These are phyloP conservation scores for Phytophthora litchii DNA, from an alignment of 352 stramenopile genomes.

Conservation along the genomic window DNA sequence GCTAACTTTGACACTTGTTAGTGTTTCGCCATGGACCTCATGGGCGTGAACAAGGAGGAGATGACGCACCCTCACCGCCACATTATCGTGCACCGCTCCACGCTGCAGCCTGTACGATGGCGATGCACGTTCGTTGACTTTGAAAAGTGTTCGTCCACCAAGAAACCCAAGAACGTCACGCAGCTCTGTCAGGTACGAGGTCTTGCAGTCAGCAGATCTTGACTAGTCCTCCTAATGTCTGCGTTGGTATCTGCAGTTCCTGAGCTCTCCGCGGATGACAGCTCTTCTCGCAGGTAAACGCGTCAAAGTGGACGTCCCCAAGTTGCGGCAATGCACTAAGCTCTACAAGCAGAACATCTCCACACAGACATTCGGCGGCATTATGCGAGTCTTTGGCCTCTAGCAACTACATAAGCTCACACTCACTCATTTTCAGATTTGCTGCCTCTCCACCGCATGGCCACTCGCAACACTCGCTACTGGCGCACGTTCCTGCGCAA, in stretches of 20 bases:
- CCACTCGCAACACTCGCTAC: slow-evolving; percentile 47
- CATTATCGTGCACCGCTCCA: slow-evolving; percentile 53
- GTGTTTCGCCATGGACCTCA: slow-evolving; percentile 76
- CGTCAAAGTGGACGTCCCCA: slow-evolving; percentile 43
- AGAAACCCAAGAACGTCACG: slow-evolving; percentile 81
- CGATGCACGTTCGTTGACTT: slow-evolving; percentile 79
- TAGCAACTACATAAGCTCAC: slow-evolving; percentile 17
- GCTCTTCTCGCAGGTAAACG: slow-evolving; percentile 51
- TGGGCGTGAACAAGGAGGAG: slow-evolving; percentile 83
- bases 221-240: not conserved
- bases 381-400: slow-evolving; percentile 55
- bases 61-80: slow-evolving; percentile 83
- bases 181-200: slow-evolving; percentile 68
- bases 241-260: slow-evolving; percentile 44
- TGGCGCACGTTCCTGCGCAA: slow-evolving; percentile 53
- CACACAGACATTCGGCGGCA: slow-evolving; percentile 39
- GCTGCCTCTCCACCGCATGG: slow-evolving; percentile 19
- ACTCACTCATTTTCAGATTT: slow-evolving; percentile 28
- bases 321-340: slow-evolving; percentile 64
- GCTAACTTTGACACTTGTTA: slow-evolving; percentile 18
- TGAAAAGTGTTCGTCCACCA: slow-evolving; percentile 70
- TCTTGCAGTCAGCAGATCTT: not conserved
- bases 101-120: slow-evolving; percentile 28
- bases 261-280: slow-evolving; percentile 68
- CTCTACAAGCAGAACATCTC: slow-evolving; percentile 64